Evolutionary conservation across 148 eudicot species (phyloP), one percentile per base, ranked within the genome.

Genomic region (Chenopodium suecicum): DNA sequence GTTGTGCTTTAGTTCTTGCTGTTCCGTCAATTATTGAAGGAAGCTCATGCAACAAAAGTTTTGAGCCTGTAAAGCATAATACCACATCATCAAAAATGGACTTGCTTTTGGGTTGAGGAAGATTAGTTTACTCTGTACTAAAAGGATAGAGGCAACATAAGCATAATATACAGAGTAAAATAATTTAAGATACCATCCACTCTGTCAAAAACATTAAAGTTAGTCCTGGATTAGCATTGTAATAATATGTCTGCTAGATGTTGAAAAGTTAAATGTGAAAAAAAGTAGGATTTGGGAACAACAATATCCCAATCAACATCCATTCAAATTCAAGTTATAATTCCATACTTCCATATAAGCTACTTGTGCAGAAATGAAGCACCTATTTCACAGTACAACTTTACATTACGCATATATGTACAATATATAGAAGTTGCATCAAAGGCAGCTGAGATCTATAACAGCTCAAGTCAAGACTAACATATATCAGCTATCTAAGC

Each of bases 11-110:
- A 65, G 70, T 69, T 80, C 73, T 88, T 66, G 95, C 97, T 7
- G 97, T 91, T 78, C 99, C 99, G 78, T 96, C 93, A 23, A 96
- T 88, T 88, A 96, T 91, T 34, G 90, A 91, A 47, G 99, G 97
- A 78, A 96, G 94, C 84, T 96, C 93, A 70, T 78, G 89, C 75
- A 94, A 84, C 82, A 96, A 86, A 88, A 96, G 92, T 86, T 92
- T 78, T 27, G 98, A 96, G 84, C 98, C 98, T 95, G 80, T 41
- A 87, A 71, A 78, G 31, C 23, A 82, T 19, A 73, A 81, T 62
- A 11, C 60, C 54, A 16, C 70, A 27, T 9, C 23, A 47, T 16
- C 10, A 17, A 27, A 31, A 29, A 63, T 12, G 48, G n/a, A 13
- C 32, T 62, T 32, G 31, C 68, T 32, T 70, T 70, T 12, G 23